Evolutionary conservation across 805 yeast genomes (phyloP), one percentile per base, ranked within the genome.

Genomic region (Isabelozyma gotoi): DNA sequence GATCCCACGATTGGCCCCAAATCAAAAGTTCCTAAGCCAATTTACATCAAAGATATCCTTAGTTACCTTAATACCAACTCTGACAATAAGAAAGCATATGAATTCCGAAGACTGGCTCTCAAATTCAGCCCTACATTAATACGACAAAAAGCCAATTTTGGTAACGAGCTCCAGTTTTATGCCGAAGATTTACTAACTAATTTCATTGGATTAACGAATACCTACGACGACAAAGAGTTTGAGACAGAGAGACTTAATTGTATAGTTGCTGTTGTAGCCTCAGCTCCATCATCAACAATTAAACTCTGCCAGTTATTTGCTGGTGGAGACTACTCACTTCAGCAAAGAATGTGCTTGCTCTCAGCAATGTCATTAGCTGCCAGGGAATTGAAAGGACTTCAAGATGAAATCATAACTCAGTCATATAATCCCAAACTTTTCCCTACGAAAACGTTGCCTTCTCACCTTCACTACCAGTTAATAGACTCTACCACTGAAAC

Each of bases 291-390:
- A 2, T 52, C 70, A 2, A 81, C 88, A 0, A 56, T 66, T 1
- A 70, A 74, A 19, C 57, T 82, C 0, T 62, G 78, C 33, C 57
- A 68, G 19, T 59, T 83, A 14, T 65, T 90, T 14, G 67, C 80
- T 29, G 71, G 76, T 0, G 90, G 91, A 0, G 99, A 92, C 55
- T 80, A 85, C 48, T 88, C 96, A 0, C 60, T 94, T 15, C 94
- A 86, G 47, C 91, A 84, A 46, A 64, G 98, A 38, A 71, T 91
- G 65, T 65, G 78, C 20, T 70, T 91, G 7, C 61, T 94, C 15
- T 79, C 91, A 4, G 67, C 87, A 0, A 57, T 88, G 10, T 84
- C 91, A 0, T 64, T 90, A 18, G 78, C 87, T 2, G 88, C 90
- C 0, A 64, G 96, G 46, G 89, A 86, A 49, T 68, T 90, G 7